A percentile compares a stretch with the other conserved stretches of the same genome.
phyloP scores from a whole-genome alignment of 306 rosid genomes.

The Pterocarpus santalinus region DNA sequence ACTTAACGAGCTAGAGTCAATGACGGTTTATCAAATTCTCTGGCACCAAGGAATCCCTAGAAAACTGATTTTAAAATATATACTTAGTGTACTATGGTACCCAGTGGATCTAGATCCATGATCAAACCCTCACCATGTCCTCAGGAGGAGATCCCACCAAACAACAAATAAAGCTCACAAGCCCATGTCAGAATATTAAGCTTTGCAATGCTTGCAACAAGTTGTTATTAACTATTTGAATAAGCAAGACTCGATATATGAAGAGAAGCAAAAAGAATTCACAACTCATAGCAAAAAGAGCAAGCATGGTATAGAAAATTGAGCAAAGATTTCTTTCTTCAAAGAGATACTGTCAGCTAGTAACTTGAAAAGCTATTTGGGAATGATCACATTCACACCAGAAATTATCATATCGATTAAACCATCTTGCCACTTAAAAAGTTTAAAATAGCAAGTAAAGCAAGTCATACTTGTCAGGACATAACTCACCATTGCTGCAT shows the following conservation, averaged over 20 bases:
- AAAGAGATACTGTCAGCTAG: constrained; percentile 3
- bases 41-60: constrained; percentile 17
- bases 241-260: constrained; percentile 15
- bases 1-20: constrained; percentile 22
- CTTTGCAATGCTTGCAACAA: neutral
- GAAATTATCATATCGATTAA: constrained; percentile 12
- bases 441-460: constrained; percentile 8
- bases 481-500: constrained; percentile 85
- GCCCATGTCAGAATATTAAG: neutral
- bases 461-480: constrained; percentile 6
- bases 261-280: neutral
- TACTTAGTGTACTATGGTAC: constrained; percentile 15
- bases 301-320: neutral
- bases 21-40: constrained; percentile 10
- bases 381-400: neutral
- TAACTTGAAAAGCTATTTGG: constrained; percentile 25
- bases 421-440: neutral
- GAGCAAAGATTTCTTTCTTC: neutral
- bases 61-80: no score
- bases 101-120: constrained; percentile 30
- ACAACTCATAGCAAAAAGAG: no score
- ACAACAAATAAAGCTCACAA: no score
- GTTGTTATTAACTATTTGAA: constrained; percentile 29
- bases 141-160: no score
- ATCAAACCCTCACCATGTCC: neutral